Evolutionary conservation across 331 rosid species (phyloP).

Genomic region (Malus hybrid): DNA sequence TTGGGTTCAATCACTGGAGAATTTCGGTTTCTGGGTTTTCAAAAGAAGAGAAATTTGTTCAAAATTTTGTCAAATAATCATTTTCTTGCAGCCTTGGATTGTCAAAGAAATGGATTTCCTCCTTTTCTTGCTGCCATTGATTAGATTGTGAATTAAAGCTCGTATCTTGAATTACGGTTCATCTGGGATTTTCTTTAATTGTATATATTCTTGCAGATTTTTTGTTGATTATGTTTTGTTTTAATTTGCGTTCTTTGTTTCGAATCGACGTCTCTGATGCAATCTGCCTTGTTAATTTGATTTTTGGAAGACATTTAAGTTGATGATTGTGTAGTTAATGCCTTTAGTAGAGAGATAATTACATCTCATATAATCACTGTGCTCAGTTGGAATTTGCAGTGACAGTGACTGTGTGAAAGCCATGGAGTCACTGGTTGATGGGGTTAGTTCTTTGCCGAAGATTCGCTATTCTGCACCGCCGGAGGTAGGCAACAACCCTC

Average conservation of each 20-base stretch:
- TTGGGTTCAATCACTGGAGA: conserved; percentile 1
- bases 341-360: conserved; percentile 10
- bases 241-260: conserved; percentile 20
- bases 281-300: background rate
- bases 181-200: conserved; percentile 27
- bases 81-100: conserved; percentile 10
- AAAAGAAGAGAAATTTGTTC: conserved; percentile 1
- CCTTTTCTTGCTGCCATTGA: conserved; percentile 2
- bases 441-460: conserved; percentile 36
- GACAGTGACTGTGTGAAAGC: conserved; percentile 13
- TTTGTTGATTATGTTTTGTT: conserved; percentile 16
- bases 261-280: conserved; percentile 21
- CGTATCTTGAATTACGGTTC: conserved; percentile 24
- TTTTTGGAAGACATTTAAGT: conserved; percentile 23
- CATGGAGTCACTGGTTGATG: conserved; percentile 59
- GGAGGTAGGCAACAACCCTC: conserved; percentile 25
- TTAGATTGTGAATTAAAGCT: conserved; percentile 24
- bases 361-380: conserved; percentile 20
- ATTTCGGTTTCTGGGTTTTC: conserved; percentile 22
- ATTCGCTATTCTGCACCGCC: conserved; percentile 42
- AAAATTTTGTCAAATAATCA: conserved; percentile 15
- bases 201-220: conserved; percentile 22
- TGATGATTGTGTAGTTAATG: conserved; percentile 29
- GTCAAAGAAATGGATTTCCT: conserved; percentile 17
- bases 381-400: conserved; percentile 38